Evolutionary conservation across 345 rosid species (phyloP).

Genomic region (Hibiscus tridactylites): DNA sequence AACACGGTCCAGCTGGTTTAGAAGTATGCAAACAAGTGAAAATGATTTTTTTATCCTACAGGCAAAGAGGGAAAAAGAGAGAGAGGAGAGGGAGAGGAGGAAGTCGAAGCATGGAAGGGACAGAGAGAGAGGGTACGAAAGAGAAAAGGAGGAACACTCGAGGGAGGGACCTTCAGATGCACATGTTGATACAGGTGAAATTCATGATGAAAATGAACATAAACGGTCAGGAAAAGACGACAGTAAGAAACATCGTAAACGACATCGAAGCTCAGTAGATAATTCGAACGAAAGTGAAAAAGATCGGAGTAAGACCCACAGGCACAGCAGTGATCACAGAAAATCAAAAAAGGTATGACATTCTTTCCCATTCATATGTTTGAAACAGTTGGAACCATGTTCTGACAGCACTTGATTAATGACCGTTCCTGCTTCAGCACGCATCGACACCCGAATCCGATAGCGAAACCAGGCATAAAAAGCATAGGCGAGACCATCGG

Average conservation of each 20-base stretch:
- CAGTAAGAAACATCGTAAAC: slow-evolving; percentile 50
- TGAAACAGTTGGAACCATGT: background rate
- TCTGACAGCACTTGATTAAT: background rate
- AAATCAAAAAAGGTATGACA: slow-evolving; percentile 54
- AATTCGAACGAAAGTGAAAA: slow-evolving; percentile 44
- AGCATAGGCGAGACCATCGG: slow-evolving; percentile 53
- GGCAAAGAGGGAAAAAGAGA: slow-evolving; percentile 65
- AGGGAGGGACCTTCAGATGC: slow-evolving; percentile 43
- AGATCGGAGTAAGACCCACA: slow-evolving; percentile 44
- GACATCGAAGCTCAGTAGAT: slow-evolving; percentile 40
- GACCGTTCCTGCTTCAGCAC: slow-evolving; percentile 33
- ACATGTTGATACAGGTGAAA: slow-evolving; percentile 32
- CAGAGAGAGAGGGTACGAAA: slow-evolving; percentile 51
- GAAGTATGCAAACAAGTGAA: background rate
- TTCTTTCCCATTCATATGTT: slow-evolving; percentile 1
- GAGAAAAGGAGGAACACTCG: slow-evolving; percentile 45
- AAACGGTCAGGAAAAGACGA: slow-evolving; percentile 54
- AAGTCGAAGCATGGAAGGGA: slow-evolving; percentile 61
- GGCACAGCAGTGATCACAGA: slow-evolving; percentile 45
- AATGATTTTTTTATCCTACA: slow-evolving; percentile 20
- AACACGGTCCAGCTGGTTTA: background rate
- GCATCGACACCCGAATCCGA: slow-evolving; percentile 59
- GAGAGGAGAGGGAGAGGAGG: slow-evolving; percentile 61
- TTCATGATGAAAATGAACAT: slow-evolving; percentile 29
- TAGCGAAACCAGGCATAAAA: slow-evolving; percentile 52